These are phyloP conservation scores for Sarcodon sp. DNA, from an alignment of 768 basidiomycete genomes.

Conservation along the genomic window DNA sequence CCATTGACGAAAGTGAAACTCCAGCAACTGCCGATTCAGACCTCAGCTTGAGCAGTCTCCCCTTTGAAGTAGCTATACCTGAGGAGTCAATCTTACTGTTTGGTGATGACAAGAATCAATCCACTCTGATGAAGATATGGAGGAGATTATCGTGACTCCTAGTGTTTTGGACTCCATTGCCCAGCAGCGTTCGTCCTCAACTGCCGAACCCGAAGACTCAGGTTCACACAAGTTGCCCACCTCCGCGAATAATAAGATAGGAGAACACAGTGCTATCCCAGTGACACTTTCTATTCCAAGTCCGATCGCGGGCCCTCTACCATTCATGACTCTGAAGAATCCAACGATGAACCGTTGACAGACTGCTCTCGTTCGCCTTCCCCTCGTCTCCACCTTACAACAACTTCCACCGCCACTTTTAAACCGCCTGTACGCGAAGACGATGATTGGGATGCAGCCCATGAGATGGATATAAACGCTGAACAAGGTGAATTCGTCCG, in stretches of 20 bases:
- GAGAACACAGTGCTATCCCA: too few species aligned
- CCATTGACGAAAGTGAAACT: too few species aligned
- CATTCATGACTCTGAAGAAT: background rate
- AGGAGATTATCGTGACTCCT: constrained; percentile 16
- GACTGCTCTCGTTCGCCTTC: constrained; percentile 29
- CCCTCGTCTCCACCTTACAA: constrained; percentile 10
- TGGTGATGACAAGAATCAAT: constrained; percentile 3
- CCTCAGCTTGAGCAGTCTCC: too few species aligned
- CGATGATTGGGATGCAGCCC: constrained; percentile 58
- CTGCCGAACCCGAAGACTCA: too few species aligned
- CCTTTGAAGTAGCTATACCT: too few species aligned
- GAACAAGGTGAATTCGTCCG: constrained; percentile 88
- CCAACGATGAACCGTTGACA: constrained; percentile 13
- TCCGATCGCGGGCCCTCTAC: too few species aligned
- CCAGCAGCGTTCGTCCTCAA: too few species aligned
- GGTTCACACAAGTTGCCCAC: too few species aligned
- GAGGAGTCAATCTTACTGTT: background rate
- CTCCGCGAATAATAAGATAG: too few species aligned
- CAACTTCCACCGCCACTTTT: constrained; percentile 3
- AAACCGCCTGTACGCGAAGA: constrained; percentile 19
- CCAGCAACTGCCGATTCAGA: too few species aligned
- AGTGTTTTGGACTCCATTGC: too few species aligned
- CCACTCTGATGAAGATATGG: constrained; percentile 26
- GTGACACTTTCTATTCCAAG: too few species aligned
- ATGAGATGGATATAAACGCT: constrained; percentile 69